A percentile compares a stretch with the other conserved stretches of the same genome.
These are phyloP conservation scores for Mortierella sp. DNA, from an alignment of 371 early-diverging fungal genomes.

Conservation along the genomic window DNA sequence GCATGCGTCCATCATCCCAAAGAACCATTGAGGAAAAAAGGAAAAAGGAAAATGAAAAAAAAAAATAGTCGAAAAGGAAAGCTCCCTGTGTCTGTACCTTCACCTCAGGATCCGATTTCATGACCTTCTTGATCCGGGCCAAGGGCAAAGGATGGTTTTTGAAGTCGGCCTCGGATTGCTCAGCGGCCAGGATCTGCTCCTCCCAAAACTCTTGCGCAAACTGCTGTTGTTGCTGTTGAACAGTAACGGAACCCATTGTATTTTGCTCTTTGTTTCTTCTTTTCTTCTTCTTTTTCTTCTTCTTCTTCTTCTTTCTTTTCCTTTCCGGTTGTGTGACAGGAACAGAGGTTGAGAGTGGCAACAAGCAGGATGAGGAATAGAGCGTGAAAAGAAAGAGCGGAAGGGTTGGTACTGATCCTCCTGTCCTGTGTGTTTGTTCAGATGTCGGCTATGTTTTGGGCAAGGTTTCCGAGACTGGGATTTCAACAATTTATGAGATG, in stretches of 20 bases:
- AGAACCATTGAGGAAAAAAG: neutral
- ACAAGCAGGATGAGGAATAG: no score
- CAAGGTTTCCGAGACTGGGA: no score
- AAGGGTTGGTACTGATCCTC: no score
- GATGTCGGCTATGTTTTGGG: no score
- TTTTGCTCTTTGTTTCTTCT: neutral
- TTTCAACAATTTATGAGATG: no score
- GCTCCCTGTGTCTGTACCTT: conserved; percentile 59
- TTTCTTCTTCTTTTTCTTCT: neutral
- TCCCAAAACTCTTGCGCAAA: conserved; percentile 55
- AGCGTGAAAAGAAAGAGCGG: no score
- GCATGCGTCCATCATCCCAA: no score
- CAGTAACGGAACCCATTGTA: neutral
- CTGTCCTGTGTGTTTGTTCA: no score
- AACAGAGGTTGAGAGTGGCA: no score
- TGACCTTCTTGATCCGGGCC: conserved; percentile 92
- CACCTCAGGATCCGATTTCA: conserved; percentile 93
- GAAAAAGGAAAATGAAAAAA: neutral
- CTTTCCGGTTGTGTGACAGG: neutral
- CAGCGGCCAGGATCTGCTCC: conserved; percentile 55
- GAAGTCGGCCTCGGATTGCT: conserved; percentile 67
- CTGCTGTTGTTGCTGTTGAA: conserved; percentile 25
- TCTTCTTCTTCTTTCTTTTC: neutral
- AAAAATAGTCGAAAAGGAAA: neutral
- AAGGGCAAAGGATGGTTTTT: conserved; percentile 84